Conservation (phyloP, 768 basidiomycete genomes). For the Pulveroboletus ravenelii region DNA sequence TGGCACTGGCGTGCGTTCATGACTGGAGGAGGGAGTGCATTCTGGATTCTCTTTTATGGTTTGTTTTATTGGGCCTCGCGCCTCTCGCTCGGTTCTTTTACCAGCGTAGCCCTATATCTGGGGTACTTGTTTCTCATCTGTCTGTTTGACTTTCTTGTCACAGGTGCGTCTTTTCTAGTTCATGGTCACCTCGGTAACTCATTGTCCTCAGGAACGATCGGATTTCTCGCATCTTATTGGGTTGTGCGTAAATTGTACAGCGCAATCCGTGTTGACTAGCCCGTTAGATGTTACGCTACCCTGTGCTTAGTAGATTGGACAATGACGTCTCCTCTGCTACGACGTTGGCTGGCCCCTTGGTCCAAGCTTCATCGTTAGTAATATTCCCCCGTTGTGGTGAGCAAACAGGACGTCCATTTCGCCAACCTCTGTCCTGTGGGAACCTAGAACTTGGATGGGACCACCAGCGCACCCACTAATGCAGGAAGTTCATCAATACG, state of each 20-base stretch:
- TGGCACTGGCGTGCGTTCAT: slow-evolving; percentile 98
- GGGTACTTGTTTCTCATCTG: slow-evolving; percentile 85
- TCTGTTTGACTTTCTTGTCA: slow-evolving; percentile 82
- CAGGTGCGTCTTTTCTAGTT: slow-evolving; percentile 44
- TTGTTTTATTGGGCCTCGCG: slow-evolving; percentile 85
- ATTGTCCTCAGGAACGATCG: slow-evolving; percentile 69
- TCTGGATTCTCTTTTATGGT: slow-evolving; percentile 89
- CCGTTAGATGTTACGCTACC: background rate
- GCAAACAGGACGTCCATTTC: background rate
- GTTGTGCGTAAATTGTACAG: slow-evolving; percentile 81
- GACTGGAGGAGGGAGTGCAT: slow-evolving; percentile 85
- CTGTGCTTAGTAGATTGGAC: slow-evolving; percentile 12
- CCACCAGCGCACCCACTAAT: background rate
- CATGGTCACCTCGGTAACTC: background rate
- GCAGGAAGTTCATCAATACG: background rate
- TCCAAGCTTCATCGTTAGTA: background rate
- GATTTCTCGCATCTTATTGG: slow-evolving; percentile 89
- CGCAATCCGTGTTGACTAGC: slow-evolving; percentile 71
- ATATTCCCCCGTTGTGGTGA: background rate
- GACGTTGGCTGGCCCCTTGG: background rate
- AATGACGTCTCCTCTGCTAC: background rate
- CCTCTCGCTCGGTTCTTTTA: slow-evolving; percentile 77
- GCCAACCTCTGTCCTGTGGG: background rate
- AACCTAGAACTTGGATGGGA: background rate
- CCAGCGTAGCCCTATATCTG: slow-evolving; percentile 79